Percentiles rank a stretch among this genome's conserved stretches.
phyloP scores from a whole-genome alignment of 345 rosid genomes.

The Euphorbia pulcherrima region DNA sequence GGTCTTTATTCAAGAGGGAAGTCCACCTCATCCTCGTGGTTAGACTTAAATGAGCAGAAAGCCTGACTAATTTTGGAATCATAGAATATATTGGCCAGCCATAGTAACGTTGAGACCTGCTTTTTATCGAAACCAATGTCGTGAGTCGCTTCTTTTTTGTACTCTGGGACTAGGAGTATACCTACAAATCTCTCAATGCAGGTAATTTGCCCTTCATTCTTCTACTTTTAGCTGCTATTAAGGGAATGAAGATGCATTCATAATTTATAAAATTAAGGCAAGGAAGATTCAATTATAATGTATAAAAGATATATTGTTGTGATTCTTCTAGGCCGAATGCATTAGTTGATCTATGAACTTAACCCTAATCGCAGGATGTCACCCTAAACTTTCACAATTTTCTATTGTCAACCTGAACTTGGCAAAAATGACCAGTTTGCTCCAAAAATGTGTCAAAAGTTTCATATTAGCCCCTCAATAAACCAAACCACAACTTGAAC shows the following conservation, averaged over 20 bases:
- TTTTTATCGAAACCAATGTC: background rate
- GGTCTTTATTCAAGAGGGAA: slow-evolving; percentile 69
- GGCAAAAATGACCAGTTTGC: no score
- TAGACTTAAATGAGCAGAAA: slow-evolving; percentile 40
- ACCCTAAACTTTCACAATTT: no score
- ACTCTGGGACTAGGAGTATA: background rate
- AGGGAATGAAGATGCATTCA: background rate
- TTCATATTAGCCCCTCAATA: no score
- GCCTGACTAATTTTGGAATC: background rate
- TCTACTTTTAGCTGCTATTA: background rate
- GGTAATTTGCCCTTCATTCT: slow-evolving; percentile 3
- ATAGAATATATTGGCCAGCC: background rate
- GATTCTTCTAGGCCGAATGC: no score
- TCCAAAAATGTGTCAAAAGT: no score
- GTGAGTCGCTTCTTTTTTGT: background rate
- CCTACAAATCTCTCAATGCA: background rate
- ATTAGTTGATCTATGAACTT: no score
- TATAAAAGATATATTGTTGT: background rate
- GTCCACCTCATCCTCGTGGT: slow-evolving; percentile 89
- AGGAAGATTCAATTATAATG: background rate
- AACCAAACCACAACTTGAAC: no score
- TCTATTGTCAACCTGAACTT: no score
- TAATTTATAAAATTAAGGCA: background rate
- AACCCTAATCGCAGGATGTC: no score
- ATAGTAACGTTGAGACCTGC: background rate